A percentile compares a stretch with the other conserved stretches of the same genome.
Conservation (phyloP, 768 basidiomycete species). For the Pleurotus giganteus region DNA sequence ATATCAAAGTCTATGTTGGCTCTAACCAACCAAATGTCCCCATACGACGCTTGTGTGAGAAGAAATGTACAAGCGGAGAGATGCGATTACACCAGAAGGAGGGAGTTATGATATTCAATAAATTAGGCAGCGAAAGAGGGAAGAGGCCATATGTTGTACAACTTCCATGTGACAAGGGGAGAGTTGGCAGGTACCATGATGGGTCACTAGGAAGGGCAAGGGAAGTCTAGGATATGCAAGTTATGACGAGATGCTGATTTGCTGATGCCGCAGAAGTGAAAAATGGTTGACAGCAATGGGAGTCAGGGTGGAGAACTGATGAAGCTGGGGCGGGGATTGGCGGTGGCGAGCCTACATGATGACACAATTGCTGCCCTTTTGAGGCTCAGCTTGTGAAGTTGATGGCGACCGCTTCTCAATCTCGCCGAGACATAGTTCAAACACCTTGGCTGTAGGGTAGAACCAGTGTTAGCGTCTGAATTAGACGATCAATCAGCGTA, state of each 20-base stretch:
- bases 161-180: not conserved
- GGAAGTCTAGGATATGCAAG: constrained; percentile 15
- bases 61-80: constrained; percentile 9
- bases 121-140: constrained; percentile 2
- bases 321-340: constrained; percentile 2
- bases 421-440: constrained; percentile 79
- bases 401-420: constrained; percentile 73
- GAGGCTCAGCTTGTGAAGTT: constrained; percentile 39
- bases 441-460: constrained; percentile 62
- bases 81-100: constrained; percentile 8
- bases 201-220: constrained; percentile 1
- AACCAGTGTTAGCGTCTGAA: constrained; percentile 9
- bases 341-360: constrained; percentile 47
- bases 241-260: constrained; percentile 10
- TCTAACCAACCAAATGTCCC: constrained; percentile 7
- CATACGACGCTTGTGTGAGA: constrained; percentile 9
- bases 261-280: not conserved
- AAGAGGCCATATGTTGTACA: constrained; percentile 7
- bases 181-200: not conserved
- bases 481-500: constrained; percentile 1
- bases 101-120: constrained; percentile 10
- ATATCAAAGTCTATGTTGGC: constrained; percentile 11
- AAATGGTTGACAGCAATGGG: constrained; percentile 6
- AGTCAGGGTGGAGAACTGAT: not conserved
- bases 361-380: constrained; percentile 39